Evolutionary conservation across 164 flowering plant genomes (phyloP).

Genomic region (Platanus orientalis): DNA sequence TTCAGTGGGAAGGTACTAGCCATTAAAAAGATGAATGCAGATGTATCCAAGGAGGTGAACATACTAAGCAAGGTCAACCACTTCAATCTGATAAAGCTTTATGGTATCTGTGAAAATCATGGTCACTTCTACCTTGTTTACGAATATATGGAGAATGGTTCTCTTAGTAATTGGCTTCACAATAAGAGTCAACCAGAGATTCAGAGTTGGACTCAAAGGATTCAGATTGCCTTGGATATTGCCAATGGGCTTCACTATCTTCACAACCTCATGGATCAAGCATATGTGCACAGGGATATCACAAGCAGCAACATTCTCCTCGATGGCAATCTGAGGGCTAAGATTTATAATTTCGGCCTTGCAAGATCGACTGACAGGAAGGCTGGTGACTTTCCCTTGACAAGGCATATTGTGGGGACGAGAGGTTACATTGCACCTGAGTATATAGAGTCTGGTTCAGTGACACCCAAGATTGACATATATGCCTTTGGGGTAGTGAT

Average conservation of each 20-base stretch:
- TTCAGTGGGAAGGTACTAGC: too few relatives aligned
- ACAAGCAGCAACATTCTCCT: slow-evolving; percentile 55
- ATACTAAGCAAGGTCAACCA: slow-evolving; percentile 56
- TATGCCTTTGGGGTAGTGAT: slow-evolving; percentile 59
- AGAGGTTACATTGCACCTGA: slow-evolving; percentile 72
- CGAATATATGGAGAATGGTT: slow-evolving; percentile 11
- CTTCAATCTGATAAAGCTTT: slow-evolving; percentile 52
- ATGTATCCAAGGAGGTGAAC: slow-evolving; percentile 46
- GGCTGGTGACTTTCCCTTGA: slow-evolving; percentile 3
- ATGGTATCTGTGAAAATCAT: slow-evolving; percentile 38
- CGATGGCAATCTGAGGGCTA: slow-evolving; percentile 42
- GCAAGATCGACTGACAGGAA: slow-evolving; percentile 31
- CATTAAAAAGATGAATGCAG: slow-evolving; percentile 35
- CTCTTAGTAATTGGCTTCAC: slow-evolving; percentile 48
- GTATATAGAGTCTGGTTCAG: slow-evolving; percentile 37
- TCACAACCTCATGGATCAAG: slow-evolving; percentile 53
- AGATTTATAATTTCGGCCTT: slow-evolving; percentile 54
- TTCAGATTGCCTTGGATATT: slow-evolving; percentile 61
- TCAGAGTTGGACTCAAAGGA: slow-evolving; percentile 38
- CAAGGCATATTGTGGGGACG: slow-evolving; percentile 30
- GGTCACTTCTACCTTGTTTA: slow-evolving; percentile 47
- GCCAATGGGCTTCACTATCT: slow-evolving; percentile 70
- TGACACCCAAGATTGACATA: slow-evolving; percentile 53
- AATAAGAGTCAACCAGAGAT: slow-evolving; percentile 6
- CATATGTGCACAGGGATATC: slow-evolving; percentile 51